Evolutionary conservation across 805 yeast species (phyloP), one percentile per base, ranked within the genome.

Genomic region (Spencermartinsiella europaea): DNA sequence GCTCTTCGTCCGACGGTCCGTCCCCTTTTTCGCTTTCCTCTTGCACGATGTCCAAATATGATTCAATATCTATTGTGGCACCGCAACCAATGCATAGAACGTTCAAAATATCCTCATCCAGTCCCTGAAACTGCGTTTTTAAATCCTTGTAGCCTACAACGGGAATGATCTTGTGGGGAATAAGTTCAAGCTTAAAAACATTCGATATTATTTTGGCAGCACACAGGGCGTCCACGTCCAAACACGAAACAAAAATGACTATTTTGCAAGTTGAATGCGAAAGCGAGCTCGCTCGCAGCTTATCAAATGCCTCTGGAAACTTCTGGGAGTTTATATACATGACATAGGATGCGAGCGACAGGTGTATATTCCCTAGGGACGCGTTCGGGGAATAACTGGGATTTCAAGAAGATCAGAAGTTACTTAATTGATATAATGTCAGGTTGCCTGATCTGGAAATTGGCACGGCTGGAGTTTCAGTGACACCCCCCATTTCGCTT

Each of bases 251-350:
- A 62, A 91, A 88, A 7, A 93, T 71, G 21, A 86, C 88, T 48
- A 90, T 67, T 58, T 85, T 85, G 63, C 97, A 93, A 4, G 96
- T 83, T n/a, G 96, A 83, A 64, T 90, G 97, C 12, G 95, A 83
- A 44, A 87, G 67, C 2, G 95, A 83, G n/a, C 85, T 76, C 46
- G 73, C 70, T 55, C 80, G 73, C 50, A 91, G 81, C 43, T 76
- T 80, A 43, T 76, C 73, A 66, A 88, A 89, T 10, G 85, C 82
- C 51, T 65, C 68, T 14, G 78, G 74, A 63, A 85, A 86, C 63
- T 83, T 76, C 28, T 75, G 71, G 12, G 95, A 86, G 41, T 77
- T 73, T 47, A 90, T 76, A 62, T 83, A 81, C 99, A 91, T 91
- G 27, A 35, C 44, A 25, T 25, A 25, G 31, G 31, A n/a, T 20